phyloP scores from a whole-genome alignment of 176 grass and related monocot species.

The Hordeum marinum region DNA sequence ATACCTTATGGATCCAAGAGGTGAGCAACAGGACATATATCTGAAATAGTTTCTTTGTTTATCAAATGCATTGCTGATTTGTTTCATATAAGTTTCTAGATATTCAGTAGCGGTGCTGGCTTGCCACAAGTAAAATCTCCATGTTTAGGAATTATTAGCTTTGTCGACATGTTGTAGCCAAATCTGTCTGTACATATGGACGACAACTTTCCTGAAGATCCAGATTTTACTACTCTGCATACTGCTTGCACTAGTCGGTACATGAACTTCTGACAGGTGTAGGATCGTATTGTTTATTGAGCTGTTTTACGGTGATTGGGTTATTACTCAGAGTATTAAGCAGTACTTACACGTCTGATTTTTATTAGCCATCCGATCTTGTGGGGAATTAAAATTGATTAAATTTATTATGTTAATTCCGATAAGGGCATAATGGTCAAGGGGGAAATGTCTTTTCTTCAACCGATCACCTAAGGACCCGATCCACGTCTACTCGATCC shows the following conservation, averaged over 20 bases:
- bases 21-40: slow-evolving; percentile 28
- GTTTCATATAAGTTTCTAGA: not conserved
- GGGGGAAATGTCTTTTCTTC: too few relatives aligned
- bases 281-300: not conserved
- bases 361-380: too few relatives aligned
- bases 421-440: too few relatives aligned
- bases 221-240: slow-evolving; percentile 5
- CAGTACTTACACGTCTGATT: too few relatives aligned
- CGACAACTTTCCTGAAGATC: not conserved
- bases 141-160: not conserved
- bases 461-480: too few relatives aligned
- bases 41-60: not conserved
- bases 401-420: too few relatives aligned
- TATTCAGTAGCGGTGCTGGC: not conserved
- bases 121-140: not conserved
- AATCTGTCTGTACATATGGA: not conserved
- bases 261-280: not conserved
- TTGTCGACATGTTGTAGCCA: not conserved
- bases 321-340: too few relatives aligned
- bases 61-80: not conserved
- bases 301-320: too few relatives aligned
- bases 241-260: not conserved
- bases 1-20: slow-evolving; percentile 68
- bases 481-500: too few relatives aligned
- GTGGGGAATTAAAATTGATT: too few relatives aligned